Percentiles rank a stretch among this genome's conserved stretches.
These are phyloP conservation scores for Corymbia maculata DNA, from an alignment of 345 rosid species.

Conservation along the genomic window DNA sequence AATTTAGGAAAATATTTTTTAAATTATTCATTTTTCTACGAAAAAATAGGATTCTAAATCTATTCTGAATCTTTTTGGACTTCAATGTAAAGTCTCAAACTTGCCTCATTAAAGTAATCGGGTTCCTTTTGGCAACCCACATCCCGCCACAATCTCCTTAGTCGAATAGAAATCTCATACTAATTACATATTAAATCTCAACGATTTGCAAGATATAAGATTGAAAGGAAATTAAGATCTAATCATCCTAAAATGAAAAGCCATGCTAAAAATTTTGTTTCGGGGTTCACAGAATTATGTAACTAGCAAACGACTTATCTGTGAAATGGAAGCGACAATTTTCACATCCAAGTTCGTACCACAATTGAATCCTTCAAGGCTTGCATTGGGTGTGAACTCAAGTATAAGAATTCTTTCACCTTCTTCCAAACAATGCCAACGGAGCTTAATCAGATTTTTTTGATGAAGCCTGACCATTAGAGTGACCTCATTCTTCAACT, in stretches of 20 bases:
- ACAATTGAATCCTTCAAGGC: slow-evolving; percentile 18
- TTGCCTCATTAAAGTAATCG: not conserved
- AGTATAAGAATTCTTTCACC: not conserved
- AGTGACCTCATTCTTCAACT: slow-evolving; percentile 39
- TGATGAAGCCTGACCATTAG: slow-evolving; percentile 43
- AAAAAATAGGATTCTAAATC: not conserved
- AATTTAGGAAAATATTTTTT: too few relatives aligned
- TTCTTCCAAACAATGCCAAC: not conserved
- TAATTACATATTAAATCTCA: not conserved
- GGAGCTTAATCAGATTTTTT: slow-evolving; percentile 34
- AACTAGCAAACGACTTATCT: not conserved
- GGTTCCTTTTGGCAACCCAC: not conserved
- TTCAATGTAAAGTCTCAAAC: not conserved
- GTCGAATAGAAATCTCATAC: not conserved
- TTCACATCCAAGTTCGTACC: slow-evolving; percentile 32
- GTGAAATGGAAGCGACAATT: slow-evolving; percentile 8
- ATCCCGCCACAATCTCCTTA: not conserved
- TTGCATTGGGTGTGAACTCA: not conserved
- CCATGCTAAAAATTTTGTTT: not conserved
- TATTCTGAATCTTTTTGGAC: not conserved
- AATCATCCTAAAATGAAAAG: not conserved
- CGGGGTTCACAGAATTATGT: not conserved
- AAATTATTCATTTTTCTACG: not conserved
- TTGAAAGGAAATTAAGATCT: not conserved
- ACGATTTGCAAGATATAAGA: not conserved